phyloP scores from a whole-genome alignment of 306 rosid genomes.

The Rubus parviflorus region DNA sequence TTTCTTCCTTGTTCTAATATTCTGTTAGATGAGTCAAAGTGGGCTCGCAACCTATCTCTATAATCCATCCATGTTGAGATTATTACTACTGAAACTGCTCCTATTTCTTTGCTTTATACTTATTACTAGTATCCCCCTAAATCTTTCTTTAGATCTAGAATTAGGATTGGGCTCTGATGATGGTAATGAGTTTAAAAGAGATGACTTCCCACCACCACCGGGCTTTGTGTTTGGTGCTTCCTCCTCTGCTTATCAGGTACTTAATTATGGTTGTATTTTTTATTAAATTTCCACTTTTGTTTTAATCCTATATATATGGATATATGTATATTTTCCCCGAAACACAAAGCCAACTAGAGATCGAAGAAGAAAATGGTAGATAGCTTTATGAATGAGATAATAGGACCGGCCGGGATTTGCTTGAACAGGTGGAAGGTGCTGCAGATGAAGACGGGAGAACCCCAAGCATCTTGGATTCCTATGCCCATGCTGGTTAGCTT shows the following conservation, averaged over 20 bases:
- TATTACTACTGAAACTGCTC: background rate
- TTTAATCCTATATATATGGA: background rate
- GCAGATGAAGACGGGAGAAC: constrained; percentile 71
- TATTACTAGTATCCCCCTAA: background rate
- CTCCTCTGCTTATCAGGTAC: constrained; percentile 74
- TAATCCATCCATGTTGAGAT: background rate
- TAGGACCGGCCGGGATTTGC: background rate
- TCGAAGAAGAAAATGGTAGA: background rate
- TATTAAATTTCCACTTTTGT: too few relatives aligned
- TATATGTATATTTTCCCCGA: background rate
- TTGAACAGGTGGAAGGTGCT: constrained; percentile 69
- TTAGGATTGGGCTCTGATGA: background rate
- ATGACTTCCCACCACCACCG: constrained; percentile 49
- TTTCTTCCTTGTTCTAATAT: too few relatives aligned
- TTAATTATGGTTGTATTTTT: background rate
- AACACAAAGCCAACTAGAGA: background rate
- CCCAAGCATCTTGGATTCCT: constrained; percentile 70
- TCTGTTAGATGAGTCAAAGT: too few relatives aligned
- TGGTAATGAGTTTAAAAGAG: constrained; percentile 33
- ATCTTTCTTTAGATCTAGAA: background rate
- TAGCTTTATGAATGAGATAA: background rate
- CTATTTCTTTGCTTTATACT: background rate
- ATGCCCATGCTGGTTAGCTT: constrained; percentile 43
- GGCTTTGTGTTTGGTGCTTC: constrained; percentile 66
- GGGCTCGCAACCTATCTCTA: too few relatives aligned